phyloP scores from a whole-genome alignment of 225 moss, liverwort and hornwort genomes.

The Marchantia paleacea region DNA sequence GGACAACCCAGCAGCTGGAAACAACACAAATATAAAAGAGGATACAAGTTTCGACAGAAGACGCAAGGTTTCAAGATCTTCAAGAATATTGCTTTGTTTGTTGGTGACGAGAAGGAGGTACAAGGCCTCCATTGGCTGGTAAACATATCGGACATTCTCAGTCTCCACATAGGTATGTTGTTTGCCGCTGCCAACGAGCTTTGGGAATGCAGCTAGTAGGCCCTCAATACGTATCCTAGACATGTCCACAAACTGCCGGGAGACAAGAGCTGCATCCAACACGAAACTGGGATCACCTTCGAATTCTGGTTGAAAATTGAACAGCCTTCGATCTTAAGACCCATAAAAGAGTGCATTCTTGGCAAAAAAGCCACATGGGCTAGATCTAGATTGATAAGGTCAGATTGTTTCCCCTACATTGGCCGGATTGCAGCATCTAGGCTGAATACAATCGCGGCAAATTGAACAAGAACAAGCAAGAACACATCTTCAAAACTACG shows the following conservation, averaged over 20 bases:
- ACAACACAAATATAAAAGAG: slow-evolving; percentile 9
- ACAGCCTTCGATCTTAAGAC: neutral
- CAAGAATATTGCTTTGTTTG: slow-evolving; percentile 97
- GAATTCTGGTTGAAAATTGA: neutral
- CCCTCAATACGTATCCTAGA: slow-evolving; percentile 96
- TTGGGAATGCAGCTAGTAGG: slow-evolving; percentile 91
- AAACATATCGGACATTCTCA: slow-evolving; percentile 94
- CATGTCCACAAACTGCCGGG: slow-evolving; percentile 98
- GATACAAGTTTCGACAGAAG: slow-evolving; percentile 95
- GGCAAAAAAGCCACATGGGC: neutral
- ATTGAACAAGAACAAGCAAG: neutral
- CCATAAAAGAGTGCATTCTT: neutral
- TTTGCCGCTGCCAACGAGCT: slow-evolving; percentile 93
- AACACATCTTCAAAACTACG: neutral
- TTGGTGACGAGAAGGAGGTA: slow-evolving; percentile 95
- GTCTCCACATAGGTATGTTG: slow-evolving; percentile 97
- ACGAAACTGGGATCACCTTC: neutral
- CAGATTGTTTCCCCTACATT: neutral
- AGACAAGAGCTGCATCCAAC: slow-evolving; percentile 82
- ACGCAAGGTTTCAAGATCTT: slow-evolving; percentile 93
- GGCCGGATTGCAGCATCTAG: neutral
- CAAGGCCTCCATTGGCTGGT: slow-evolving; percentile 95
- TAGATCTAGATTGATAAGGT: neutral
- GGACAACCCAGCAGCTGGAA: neutral
- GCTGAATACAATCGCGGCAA: neutral